These are phyloP conservation scores for Erythrophleum fordii DNA, from an alignment of 306 rosid genomes.

Conservation along the genomic window DNA sequence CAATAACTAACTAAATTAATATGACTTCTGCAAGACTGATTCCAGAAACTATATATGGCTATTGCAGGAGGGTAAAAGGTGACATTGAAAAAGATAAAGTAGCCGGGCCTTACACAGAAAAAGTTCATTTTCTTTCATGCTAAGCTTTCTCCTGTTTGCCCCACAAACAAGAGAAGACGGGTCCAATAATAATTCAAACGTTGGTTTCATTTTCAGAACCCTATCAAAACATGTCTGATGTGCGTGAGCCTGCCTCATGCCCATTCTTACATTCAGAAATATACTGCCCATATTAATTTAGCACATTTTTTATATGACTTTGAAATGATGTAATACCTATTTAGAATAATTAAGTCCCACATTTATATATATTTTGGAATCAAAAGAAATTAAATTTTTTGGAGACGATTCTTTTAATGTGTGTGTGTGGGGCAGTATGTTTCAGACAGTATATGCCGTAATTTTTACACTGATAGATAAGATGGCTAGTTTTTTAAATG, in stretches of 20 bases:
- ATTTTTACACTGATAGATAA: too few relatives aligned
- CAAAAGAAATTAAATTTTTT: too few relatives aligned
- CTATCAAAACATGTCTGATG: background rate
- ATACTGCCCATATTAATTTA: background rate
- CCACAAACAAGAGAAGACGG: background rate
- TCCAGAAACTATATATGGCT: background rate
- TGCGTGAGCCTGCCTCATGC: background rate
- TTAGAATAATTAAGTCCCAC: too few relatives aligned
- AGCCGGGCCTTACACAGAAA: background rate
- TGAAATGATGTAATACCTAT: too few relatives aligned
- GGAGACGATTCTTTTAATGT: too few relatives aligned
- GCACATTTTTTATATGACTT: too few relatives aligned
- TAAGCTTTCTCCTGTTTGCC: constrained; percentile 11
- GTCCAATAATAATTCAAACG: background rate
- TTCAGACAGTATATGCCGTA: too few relatives aligned
- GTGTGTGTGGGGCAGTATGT: too few relatives aligned
- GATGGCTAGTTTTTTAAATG: too few relatives aligned
- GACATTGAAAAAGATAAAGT: background rate
- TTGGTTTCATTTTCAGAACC: background rate
- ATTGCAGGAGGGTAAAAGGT: background rate
- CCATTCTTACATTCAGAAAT: background rate
- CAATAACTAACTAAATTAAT: background rate
- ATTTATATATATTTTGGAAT: too few relatives aligned
- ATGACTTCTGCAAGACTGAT: background rate
- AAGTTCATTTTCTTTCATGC: background rate